Percentiles rank a stretch among this genome's conserved stretches.
Evolutionary conservation across 2,329 filamentous ascomycete genomes (phyloP).

Genomic region (Pyrenophora graminea): DNA sequence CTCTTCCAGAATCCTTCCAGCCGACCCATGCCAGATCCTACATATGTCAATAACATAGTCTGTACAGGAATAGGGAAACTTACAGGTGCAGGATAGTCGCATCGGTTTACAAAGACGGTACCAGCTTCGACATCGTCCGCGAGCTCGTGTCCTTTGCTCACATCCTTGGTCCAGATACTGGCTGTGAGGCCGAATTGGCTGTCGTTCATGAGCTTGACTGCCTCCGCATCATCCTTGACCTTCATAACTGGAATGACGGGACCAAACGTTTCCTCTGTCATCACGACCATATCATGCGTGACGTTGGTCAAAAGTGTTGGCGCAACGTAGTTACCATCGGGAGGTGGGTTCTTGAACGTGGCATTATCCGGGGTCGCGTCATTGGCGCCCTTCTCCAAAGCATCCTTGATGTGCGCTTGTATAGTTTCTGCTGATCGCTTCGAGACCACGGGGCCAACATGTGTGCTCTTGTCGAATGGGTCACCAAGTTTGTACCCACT

Average conservation of each 20-base stretch:
- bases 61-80: slow-evolving; percentile 48
- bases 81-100: slow-evolving; percentile 89
- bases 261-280: slow-evolving; percentile 94
- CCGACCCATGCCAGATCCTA: slow-evolving; percentile 95
- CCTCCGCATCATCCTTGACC: slow-evolving; percentile 79
- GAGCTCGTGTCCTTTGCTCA: slow-evolving; percentile 72
- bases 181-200: slow-evolving; percentile 92
- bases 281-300: slow-evolving; percentile 81
- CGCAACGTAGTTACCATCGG: slow-evolving; percentile 85
- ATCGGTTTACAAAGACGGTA: slow-evolving; percentile 94
- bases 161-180: slow-evolving; percentile 96
- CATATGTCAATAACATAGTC: slow-evolving; percentile 13
- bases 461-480: slow-evolving; percentile 75
- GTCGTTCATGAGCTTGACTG: slow-evolving; percentile 86
- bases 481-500: slow-evolving; percentile 83
- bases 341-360: slow-evolving; percentile 71
- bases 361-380: slow-evolving; percentile 82
- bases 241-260: slow-evolving; percentile 90
- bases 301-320: slow-evolving; percentile 82
- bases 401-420: slow-evolving; percentile 78
- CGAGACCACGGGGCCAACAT: slow-evolving; percentile 88
- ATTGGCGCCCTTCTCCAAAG: slow-evolving; percentile 79
- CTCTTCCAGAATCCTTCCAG: slow-evolving; percentile 96
- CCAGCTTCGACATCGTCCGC: slow-evolving; percentile 84
- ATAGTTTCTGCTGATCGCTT: slow-evolving; percentile 77